These are phyloP conservation scores for Chamaecyparis obtusa DNA, from an alignment of 75 land plant species.

Conservation along the genomic window DNA sequence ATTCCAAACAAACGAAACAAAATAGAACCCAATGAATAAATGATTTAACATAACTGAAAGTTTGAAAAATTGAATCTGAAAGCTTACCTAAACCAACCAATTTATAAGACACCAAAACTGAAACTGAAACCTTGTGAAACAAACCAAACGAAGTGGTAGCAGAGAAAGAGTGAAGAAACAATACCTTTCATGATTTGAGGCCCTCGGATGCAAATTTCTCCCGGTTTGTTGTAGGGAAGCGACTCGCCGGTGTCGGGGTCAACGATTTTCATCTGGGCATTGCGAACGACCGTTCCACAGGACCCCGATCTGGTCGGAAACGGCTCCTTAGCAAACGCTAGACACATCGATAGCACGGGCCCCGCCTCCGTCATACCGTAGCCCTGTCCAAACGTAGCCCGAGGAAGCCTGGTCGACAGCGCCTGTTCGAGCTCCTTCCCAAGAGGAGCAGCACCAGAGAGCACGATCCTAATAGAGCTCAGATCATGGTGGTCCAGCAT, in stretches of 20 bases:
- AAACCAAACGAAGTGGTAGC: no score
- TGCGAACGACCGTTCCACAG: slow-evolving; percentile 27
- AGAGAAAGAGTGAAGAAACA: no score
- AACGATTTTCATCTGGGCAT: slow-evolving; percentile 22
- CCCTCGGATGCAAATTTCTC: slow-evolving; percentile 41
- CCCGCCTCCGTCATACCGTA: slow-evolving; percentile 57
- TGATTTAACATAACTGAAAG: no score
- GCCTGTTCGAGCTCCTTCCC: slow-evolving; percentile 92
- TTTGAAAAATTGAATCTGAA: no score
- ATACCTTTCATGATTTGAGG: slow-evolving; percentile 36
- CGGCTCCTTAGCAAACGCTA: slow-evolving; percentile 29
- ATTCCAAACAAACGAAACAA: no score
- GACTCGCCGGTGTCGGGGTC: slow-evolving; percentile 30
- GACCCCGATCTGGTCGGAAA: slow-evolving; percentile 25
- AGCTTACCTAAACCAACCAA: no score
- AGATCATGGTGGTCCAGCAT: slow-evolving; percentile 59
- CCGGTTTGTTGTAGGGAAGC: slow-evolving; percentile 20
- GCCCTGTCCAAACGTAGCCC: slow-evolving; percentile 81
- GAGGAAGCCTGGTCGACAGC: slow-evolving; percentile 49
- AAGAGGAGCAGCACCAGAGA: slow-evolving; percentile 91
- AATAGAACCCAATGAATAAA: no score
- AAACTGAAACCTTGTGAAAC: no score
- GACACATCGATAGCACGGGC: slow-evolving; percentile 27
- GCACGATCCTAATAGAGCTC: slow-evolving; percentile 61
- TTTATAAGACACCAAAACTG: no score